These are phyloP conservation scores for Entomortierella beljakovae DNA, from an alignment of 192 early-diverging fungal genomes.

Conservation along the genomic window DNA sequence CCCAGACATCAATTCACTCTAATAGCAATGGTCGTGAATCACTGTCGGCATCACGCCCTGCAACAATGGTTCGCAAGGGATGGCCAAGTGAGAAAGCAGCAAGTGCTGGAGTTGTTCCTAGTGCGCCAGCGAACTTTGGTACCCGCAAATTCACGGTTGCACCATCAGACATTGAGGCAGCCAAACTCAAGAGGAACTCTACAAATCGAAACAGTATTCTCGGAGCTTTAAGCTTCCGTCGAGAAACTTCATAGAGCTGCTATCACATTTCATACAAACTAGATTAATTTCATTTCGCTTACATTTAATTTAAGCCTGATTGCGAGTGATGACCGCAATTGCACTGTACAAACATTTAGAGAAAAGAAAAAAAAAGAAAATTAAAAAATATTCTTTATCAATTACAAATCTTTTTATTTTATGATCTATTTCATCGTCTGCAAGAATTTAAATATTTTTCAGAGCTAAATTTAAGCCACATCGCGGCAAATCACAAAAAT, in stretches of 20 bases:
- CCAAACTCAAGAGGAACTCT: constrained; percentile 30
- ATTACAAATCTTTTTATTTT: no score
- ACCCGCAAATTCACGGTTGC: constrained; percentile 51
- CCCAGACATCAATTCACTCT: constrained; percentile 16
- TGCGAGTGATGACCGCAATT: no score
- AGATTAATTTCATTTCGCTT: no score
- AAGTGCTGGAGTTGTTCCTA: constrained; percentile 42
- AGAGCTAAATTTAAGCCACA: no score
- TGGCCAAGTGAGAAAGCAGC: constrained; percentile 55
- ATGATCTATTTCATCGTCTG: neutral
- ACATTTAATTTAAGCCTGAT: no score
- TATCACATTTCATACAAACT: neutral
- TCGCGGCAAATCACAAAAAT: no score
- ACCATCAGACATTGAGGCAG: neutral
- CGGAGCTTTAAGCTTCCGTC: constrained; percentile 37
- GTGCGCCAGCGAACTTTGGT: constrained; percentile 31
- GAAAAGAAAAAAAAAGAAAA: no score
- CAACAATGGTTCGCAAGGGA: constrained; percentile 48
- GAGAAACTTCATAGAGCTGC: constrained; percentile 7
- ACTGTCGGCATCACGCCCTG: constrained; percentile 20
- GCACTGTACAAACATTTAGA: no score
- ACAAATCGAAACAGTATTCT: constrained; percentile 41
- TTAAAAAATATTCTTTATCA: no score
- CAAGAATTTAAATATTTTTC: no score
- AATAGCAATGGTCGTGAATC: constrained; percentile 37